Base-by-base conservation (phyloP, 306 rosid species). In the Cucurbita ficifolia region DNA sequence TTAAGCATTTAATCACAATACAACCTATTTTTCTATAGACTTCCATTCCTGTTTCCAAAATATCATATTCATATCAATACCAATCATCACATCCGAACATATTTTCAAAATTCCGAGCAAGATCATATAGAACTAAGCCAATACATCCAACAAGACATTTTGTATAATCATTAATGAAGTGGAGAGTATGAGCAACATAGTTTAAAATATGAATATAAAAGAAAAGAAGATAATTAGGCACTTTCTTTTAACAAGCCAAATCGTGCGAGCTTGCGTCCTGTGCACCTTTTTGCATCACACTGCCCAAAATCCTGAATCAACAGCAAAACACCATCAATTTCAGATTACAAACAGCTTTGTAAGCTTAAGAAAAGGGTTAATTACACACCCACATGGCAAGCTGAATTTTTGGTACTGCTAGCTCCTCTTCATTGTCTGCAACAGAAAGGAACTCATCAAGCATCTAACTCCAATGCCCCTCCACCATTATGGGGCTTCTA, bases 191-290 rank as follows among this genome's bases (percentile, higher is more conserved):
- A 64, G 52, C 16, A 40, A 10, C 18, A 21, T 36, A 39, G n/a
- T 38, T 9, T 22, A 49, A 72, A 72, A 14, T 46, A 24, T 6
- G 58, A 68, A n/a, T 19, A 51, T 52, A 70, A 45, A n/a, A 33
- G 16, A 74, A 51, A 62, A 24, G 10, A 64, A 43, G 70, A 43
- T 54, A 12, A 67, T 83, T 24, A 63, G 75, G 74, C 60, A 87
- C 96, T 87, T 83, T 67, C 97, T 77, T 87, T 93, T 54, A 93
- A 76, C 72, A 90, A 67, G 76, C 90, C 90, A 36, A 93, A 79
- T 81, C 98, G 92, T 54, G 98, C 79, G 78, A 93, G 94, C 83
- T 93, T 93, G 86, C 97, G 93, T 40, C 98, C 98, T 0, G 96
- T 93, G 86, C 97, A 93, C 74, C 78, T 86, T 89, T 93, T 93